Base-by-base conservation (phyloP, 1,284 basidiomycete genomes). In the Rhodotorula mucilaginosa region DNA sequence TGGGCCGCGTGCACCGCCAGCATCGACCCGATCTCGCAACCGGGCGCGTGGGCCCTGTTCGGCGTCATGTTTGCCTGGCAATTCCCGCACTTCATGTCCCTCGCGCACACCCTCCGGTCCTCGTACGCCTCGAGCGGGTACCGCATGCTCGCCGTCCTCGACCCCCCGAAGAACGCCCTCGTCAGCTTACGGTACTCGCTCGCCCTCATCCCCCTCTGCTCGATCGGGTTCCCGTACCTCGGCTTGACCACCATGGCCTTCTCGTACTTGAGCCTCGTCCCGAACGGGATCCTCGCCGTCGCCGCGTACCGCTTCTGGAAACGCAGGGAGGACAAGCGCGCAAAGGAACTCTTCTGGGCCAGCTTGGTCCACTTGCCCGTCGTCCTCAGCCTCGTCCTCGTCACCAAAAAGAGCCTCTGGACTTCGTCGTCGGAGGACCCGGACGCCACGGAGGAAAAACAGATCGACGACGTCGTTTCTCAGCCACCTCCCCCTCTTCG, bases 31-130 rank as follows among this genome's bases (percentile, higher is more conserved):
- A 85, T 87, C 15, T 76, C 86, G 0, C 84, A 88, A 76, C 87
- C 89, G 0, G 76, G 79, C 52, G 77, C 78, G 10, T 78, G 76
- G 76, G 71, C 89, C 3, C 83, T 97, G 4, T 92, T 90, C 82
- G 84, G 88, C 80, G 82, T 97, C 64, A 86, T 98, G 19, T 99
- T 90, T 83, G 91, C 90, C 70, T 99, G 97, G 97, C 97, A 99
- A 80, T 99, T 99, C 81, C 96, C 97, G 26, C 97, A 99, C 81
- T 99, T 99, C 84, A 98, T 97, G 82, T 84, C 93, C 2, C 85
- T 99, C n/a, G 89, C 94, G 5, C 88, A 97, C 82, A 85, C 94
- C 62, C 87, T 97, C 19, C 87, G 94, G 39, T 88, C 87, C 23
- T 90, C 91, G 48, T 99, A 99, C 82, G 93, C 96, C 0, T 88